Percentiles rank a stretch among this genome's conserved stretches.
Conservation (phyloP, 2,329 filamentous ascomycete genomes). For the Fusarium papillatum region DNA sequence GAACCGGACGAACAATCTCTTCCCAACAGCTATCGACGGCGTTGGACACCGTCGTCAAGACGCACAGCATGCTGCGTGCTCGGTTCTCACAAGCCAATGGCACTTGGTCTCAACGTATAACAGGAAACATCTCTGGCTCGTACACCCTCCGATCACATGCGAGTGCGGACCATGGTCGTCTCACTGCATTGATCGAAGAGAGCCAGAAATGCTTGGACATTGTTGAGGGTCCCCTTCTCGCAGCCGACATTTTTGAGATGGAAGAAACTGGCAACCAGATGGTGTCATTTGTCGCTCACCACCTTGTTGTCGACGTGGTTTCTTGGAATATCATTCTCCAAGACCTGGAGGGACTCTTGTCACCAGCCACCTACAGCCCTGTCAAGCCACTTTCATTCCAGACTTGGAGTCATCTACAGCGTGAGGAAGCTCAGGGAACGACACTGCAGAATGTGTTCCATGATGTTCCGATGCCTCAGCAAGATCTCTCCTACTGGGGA, state of each 20-base stretch:
- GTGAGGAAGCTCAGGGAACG: neutral
- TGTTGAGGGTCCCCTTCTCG: slow-evolving; percentile 3
- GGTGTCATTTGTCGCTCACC: slow-evolving; percentile 49
- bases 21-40: slow-evolving; percentile 1
- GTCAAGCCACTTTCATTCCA: slow-evolving; percentile 20
- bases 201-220: slow-evolving; percentile 18
- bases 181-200: slow-evolving; percentile 1
- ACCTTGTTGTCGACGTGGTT: slow-evolving; percentile 59
- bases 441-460: slow-evolving; percentile 36
- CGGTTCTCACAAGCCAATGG: slow-evolving; percentile 5
- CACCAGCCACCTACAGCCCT: slow-evolving; percentile 42
- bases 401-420: slow-evolving; percentile 52
- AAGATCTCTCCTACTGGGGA: slow-evolving; percentile 41
- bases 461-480: slow-evolving; percentile 6
- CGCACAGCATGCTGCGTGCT: slow-evolving; percentile 36
- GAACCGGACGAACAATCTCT: slow-evolving; percentile 6
- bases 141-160: slow-evolving; percentile 7
- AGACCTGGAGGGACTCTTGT: slow-evolving; percentile 51
- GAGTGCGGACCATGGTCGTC: neutral
- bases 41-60: slow-evolving; percentile 14
- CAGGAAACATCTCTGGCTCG: neutral
- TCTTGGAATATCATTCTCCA: slow-evolving; percentile 58
- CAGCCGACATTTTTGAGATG: slow-evolving; percentile 38
- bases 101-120: slow-evolving; percentile 24
- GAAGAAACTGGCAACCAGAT: slow-evolving; percentile 21